These are phyloP conservation scores for Pezizomycotina sp. DNA, from an alignment of 2,329 filamentous ascomycete genomes.

Conservation along the genomic window DNA sequence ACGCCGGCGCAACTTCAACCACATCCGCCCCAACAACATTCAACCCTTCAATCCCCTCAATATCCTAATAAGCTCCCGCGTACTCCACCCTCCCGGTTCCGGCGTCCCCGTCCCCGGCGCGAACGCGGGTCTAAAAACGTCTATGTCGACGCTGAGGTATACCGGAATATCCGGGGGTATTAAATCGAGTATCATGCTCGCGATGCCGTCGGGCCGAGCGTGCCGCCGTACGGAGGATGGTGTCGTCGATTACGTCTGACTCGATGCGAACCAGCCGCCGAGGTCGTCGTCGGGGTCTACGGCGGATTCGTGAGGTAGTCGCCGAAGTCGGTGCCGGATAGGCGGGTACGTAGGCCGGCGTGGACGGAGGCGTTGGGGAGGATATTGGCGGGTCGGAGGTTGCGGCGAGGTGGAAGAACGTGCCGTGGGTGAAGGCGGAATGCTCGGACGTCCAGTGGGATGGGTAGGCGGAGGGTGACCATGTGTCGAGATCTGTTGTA, in stretches of 20 bases:
- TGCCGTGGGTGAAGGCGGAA: constrained; percentile 69
- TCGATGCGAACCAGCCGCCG: constrained; percentile 69
- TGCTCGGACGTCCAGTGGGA: constrained; percentile 56
- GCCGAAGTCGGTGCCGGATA: constrained; percentile 47
- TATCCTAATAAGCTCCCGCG: constrained; percentile 68
- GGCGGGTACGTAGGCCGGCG: constrained; percentile 62
- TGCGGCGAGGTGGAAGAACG: constrained; percentile 79
- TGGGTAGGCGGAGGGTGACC: constrained; percentile 68
- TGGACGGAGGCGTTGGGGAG: constrained; percentile 55
- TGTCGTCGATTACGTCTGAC: constrained; percentile 75
- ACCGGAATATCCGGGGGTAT: constrained; percentile 63
- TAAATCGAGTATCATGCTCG: constrained; percentile 50
- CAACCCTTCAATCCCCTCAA: constrained; percentile 62
- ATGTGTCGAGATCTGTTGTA: constrained; percentile 55
- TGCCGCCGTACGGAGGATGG: too few relatives aligned
- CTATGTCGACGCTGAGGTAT: constrained; percentile 67
- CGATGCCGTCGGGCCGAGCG: constrained; percentile 52
- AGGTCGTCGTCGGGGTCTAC: too few relatives aligned
- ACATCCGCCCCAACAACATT: constrained; percentile 82
- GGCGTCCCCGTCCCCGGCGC: constrained; percentile 73
- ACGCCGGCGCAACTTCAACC: constrained; percentile 74
- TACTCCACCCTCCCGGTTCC: constrained; percentile 83
- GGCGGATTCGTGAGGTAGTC: constrained; percentile 56
- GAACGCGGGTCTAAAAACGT: constrained; percentile 52
- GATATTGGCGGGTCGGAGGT: constrained; percentile 54